Evolutionary conservation across 805 yeast genomes (phyloP), one percentile per base, ranked within the genome.

Genomic region (Wickerhamomyces bovis): DNA sequence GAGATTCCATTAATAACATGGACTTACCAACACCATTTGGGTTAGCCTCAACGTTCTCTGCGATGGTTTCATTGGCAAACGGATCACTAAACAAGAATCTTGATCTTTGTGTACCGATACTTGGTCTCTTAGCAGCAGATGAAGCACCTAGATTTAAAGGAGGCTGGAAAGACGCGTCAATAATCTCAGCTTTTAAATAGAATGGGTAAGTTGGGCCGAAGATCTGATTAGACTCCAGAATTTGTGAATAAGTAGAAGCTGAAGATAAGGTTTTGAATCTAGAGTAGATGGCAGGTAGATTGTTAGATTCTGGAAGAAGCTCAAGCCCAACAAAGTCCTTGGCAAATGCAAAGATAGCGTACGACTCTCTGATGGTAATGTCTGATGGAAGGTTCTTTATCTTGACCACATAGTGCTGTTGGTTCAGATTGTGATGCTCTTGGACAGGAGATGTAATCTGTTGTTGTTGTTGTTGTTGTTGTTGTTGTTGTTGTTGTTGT

Each of bases 71-170:
- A 30, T 55, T 58, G n/a, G 59, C 64, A 55, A 76, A 76, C 10
- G 88, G 87, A 58, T 83, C 89, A 53, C 82, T 76, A 59, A 83
- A 83, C 35, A 83, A 69, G 56, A 83, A 82, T 54, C 88, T 71
- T n/a, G 86, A 80, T 53, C 86, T 67, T 58, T 79, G 83, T 46
- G 72, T 69, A 33, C 79, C 78, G 42, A 77, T 62, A 16, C 81
- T 72, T 43, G 80, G 78, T 56, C 84, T 70, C 58, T 77, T 77
- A 28, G 70, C 69, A 35, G 61, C 45, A 38, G 69, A 70, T 36
- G 62, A 44, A 46, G 62, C 38, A 16, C 57, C 53, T 42, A 54
- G 23, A 22, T 52, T 49, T 18, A 56, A 38, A 8, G 49, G 43
- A 10, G 54, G 49, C 20, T 50, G 56, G 46, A 45, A 50, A 10